Conservation (phyloP, 768 basidiomycete species). For the Lactifluus subvellereus region DNA sequence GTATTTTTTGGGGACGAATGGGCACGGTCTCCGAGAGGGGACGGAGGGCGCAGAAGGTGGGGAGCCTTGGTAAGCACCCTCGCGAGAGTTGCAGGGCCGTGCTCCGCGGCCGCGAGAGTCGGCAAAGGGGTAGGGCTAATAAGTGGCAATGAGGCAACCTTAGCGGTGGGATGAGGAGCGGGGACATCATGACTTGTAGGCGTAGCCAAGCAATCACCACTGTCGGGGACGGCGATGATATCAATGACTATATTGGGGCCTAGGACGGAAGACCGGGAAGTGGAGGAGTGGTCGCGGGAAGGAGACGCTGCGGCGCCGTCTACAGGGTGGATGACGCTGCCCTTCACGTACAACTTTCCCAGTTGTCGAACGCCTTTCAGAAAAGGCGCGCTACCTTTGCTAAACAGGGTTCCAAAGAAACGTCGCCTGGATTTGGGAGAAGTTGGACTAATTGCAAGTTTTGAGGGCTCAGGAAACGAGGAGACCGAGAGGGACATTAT, state of each 20-base stretch:
- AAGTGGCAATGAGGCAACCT: neutral
- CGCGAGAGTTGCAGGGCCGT: neutral
- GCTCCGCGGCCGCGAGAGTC: neutral
- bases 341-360: neutral
- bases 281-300: neutral
- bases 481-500: conserved; percentile 23
- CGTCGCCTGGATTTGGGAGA: neutral
- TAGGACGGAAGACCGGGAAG: neutral
- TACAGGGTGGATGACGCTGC: neutral
- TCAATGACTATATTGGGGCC: neutral
- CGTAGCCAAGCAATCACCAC: neutral
- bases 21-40: neutral
- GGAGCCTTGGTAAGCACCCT: conserved; percentile 1
- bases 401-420: conserved; percentile 9
- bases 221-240: neutral
- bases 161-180: neutral
- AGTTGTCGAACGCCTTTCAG: conserved; percentile 3
- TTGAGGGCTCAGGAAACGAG: conserved; percentile 20
- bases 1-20: neutral
- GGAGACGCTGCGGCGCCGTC: neutral
- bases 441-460: neutral
- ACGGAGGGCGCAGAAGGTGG: neutral
- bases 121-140: neutral
- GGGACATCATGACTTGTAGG: neutral
- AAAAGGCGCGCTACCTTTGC: neutral